phyloP scores from a whole-genome alignment of 2,329 filamentous ascomycete species.

The Colletotrichum australisinense region DNA sequence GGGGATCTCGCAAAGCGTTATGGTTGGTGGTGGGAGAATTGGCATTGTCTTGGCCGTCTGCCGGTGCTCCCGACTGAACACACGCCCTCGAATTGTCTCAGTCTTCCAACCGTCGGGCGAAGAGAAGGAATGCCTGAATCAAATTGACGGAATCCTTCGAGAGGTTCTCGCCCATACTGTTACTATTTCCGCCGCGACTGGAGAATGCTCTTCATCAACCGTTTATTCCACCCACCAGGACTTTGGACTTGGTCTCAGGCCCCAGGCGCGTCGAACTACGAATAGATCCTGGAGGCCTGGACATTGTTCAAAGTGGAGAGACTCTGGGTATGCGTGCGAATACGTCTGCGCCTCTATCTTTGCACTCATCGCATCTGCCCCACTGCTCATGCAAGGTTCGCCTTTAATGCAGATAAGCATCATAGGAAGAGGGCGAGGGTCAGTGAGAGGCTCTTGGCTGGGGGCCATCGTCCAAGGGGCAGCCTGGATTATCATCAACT shows the following conservation, averaged over 20 bases:
- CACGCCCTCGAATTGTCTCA: neutral
- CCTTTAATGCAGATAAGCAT: neutral
- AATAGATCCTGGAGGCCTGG: neutral
- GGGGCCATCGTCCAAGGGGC: neutral
- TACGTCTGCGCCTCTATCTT: neutral
- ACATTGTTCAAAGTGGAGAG: neutral
- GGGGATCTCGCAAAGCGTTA: constrained; percentile 3
- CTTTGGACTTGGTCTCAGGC: neutral
- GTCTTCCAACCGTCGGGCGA: constrained; percentile 1
- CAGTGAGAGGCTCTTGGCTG: neutral
- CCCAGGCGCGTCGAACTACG: no score
- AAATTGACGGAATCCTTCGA: constrained; percentile 3
- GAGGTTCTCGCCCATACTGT: neutral
- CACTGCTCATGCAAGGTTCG: neutral
- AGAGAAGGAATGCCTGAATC: constrained; percentile 12
- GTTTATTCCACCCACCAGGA: neutral
- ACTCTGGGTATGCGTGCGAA: no score
- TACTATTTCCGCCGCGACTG: neutral
- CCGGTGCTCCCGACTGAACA: constrained; percentile 19
- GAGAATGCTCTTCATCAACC: neutral
- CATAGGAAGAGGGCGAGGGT: neutral
- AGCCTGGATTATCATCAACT: neutral
- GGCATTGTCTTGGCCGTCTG: constrained; percentile 21
- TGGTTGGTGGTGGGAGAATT: constrained; percentile 8
- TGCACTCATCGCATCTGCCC: neutral